Base-by-base conservation (phyloP, 164 flowering plant genomes). In the Taxillus chinensis region DNA sequence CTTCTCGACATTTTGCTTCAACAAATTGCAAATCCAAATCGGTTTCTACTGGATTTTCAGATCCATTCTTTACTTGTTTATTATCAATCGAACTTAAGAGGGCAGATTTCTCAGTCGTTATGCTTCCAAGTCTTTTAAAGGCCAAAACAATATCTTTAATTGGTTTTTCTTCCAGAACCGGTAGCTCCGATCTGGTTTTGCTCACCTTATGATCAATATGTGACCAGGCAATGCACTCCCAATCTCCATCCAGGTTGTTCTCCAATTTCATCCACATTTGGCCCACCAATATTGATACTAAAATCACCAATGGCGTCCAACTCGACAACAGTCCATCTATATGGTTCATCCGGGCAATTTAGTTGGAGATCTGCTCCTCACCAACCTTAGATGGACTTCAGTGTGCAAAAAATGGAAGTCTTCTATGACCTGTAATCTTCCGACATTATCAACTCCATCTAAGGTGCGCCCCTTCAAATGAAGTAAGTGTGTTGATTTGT, bases 271-370 rank as follows among this genome's bases (percentile, higher is more conserved):
- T 67, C 48, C 9, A 54, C 39, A 62, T 39, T 59, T 57, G 65
- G 42, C 49, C 40, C 75, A 46, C 55, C 51, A 59, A 75, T 79
- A 16, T 67, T 65, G 59, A 78, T 72, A 53, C 82, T 73, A 64
- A 90, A 90, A 71, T 90, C 92, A 56, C 97, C 93, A 71, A 85
- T 83, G 7, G 76, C 68, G 62, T 89, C 92, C 72, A n/a, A n/a
- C n/a, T n/a, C n/a, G n/a, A n/a, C n/a, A n/a, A n/a, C n/a, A n/a
- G n/a, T n/a, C n/a, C n/a, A n/a, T n/a, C n/a, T n/a, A n/a, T n/a
- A n/a, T n/a, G n/a, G n/a, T n/a, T n/a, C n/a, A 91, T 76, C 46
- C 16, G 67, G 56, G 48, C 58, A 41, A 52, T 55, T 65, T 67
- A 68, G n/a, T 71, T 68, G 11, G 63, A 55, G 50, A 43, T 45